Conservation (phyloP, 2,329 filamentous ascomycete genomes). For the Sarocladium brachiariae region DNA sequence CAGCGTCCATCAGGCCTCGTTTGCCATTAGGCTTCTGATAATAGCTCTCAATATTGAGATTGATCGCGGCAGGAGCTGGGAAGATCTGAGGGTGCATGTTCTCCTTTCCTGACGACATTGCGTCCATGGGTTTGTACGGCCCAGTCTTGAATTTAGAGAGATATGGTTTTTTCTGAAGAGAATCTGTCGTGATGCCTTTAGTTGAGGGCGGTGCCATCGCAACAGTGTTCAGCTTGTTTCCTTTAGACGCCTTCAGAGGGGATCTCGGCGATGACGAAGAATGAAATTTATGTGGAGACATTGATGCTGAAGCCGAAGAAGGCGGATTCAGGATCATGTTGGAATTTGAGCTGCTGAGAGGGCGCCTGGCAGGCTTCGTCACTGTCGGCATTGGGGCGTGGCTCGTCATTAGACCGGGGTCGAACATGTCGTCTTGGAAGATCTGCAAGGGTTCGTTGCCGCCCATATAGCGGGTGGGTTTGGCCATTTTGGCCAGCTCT, state of each 20-base stretch:
- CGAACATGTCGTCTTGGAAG: slow-evolving; percentile 45
- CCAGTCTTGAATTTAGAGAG: slow-evolving; percentile 54
- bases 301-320: slow-evolving; percentile 30
- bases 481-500: slow-evolving; percentile 44
- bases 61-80: slow-evolving; percentile 39
- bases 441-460: slow-evolving; percentile 43
- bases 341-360: slow-evolving; percentile 43
- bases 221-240: slow-evolving; percentile 59
- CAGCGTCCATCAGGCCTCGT: slow-evolving; percentile 64
- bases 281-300: slow-evolving; percentile 64
- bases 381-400: slow-evolving; percentile 50
- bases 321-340: slow-evolving; percentile 64
- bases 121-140: slow-evolving; percentile 44
- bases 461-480: slow-evolving; percentile 39
- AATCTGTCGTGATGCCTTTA: slow-evolving; percentile 53
- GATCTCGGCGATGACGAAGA: slow-evolving; percentile 55
- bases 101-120: slow-evolving; percentile 44
- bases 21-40: slow-evolving; percentile 49
- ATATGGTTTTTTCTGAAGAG: slow-evolving; percentile 59
- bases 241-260: slow-evolving; percentile 44
- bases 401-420: slow-evolving; percentile 43
- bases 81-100: slow-evolving; percentile 47
- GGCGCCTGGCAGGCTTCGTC: slow-evolving; percentile 39
- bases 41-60: slow-evolving; percentile 44
- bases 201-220: slow-evolving; percentile 58